Conservation (phyloP, 2,329 filamentous ascomycete genomes). For the Scedosporium aurantiacum region DNA sequence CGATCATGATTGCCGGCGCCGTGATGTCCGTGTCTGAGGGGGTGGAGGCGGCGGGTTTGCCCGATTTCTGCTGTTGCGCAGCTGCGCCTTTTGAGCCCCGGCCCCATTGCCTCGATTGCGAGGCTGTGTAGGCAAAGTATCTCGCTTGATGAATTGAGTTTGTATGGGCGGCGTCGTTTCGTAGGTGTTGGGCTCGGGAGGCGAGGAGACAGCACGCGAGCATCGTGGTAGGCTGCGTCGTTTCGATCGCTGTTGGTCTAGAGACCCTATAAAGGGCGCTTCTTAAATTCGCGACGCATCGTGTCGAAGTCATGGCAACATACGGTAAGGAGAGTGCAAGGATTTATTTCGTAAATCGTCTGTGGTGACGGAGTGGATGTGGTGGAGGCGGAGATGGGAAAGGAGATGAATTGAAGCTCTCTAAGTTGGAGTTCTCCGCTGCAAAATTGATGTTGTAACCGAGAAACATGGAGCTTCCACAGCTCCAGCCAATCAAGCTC, state of each 20-base stretch:
- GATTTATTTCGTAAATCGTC: not conserved
- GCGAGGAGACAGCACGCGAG: not conserved
- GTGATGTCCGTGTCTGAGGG: slow-evolving; percentile 34
- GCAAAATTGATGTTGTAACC: not conserved
- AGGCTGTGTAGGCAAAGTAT: not conserved
- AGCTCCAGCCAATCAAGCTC: slow-evolving; percentile 3
- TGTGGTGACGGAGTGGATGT: not conserved
- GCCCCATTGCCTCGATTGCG: not conserved
- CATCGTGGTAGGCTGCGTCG: not conserved
- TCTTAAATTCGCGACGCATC: slow-evolving; percentile 32
- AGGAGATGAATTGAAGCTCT: not conserved
- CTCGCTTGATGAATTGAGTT: slow-evolving; percentile 7
- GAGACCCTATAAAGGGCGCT: slow-evolving; percentile 34
- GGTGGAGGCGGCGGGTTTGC: not conserved
- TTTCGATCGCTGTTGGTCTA: not conserved
- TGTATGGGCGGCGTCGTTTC: not conserved
- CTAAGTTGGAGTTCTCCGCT: not conserved
- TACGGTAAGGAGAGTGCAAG: not conserved
- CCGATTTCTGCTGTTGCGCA: not conserved
- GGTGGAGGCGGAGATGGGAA: not conserved
- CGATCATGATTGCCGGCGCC: slow-evolving; percentile 28
- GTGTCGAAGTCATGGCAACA: slow-evolving; percentile 9
- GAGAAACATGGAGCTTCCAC: not conserved
- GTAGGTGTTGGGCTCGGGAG: not conserved
- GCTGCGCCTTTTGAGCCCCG: not conserved